Evolutionary conservation across 2,329 filamentous ascomycete genomes (phyloP), one percentile per base, ranked within the genome.

Genomic region (Fusarium pseudograminearum): DNA sequence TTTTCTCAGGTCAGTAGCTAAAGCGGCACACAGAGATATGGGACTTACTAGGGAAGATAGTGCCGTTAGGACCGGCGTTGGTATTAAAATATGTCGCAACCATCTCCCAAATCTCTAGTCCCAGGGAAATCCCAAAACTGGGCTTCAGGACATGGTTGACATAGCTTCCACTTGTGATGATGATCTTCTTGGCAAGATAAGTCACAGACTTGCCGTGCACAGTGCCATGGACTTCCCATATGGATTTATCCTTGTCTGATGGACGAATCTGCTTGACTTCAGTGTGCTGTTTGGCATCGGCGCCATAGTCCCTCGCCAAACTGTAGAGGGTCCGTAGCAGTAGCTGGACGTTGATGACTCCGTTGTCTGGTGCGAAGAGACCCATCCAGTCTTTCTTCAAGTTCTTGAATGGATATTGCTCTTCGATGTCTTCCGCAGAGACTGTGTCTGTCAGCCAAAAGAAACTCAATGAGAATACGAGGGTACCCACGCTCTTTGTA

Each of bases 21-120:
- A 6, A 12, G 1, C 3, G 14, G 2, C 1, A 12, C 6, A 0
- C 6, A 5, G 7, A 8, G 7, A 12, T 7, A 4, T 4, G 2
- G 16, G 1, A 55, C 60, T 16, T 55, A 58, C 66, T 69, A 2
- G 66, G 66, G 3, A 69, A 69, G 3, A 69, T 65, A 10, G 67
- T 70, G 4, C 67, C 67, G 10, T 59, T 63, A 0, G 66, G 67
- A 10, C 66, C 67, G 7, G 67, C 66, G 16, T 70, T 69, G 7
- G 50, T 30, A 24, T 66, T 69, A 7, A 69, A 70, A 15, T 70
- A 70, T 3, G 42, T 66, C 8, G 61, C 67, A 15, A 70, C 56
- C 67, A 70, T 70, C 31, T 70, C 67, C 67, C 67, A 70, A 1
- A 70, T 70, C 7, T 70, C 44, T 6, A 70, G 28, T 6, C 64